Evolutionary conservation across 768 basidiomycete species (phyloP), one percentile per base, ranked within the genome.

Genomic region (Mycena vulgaris): DNA sequence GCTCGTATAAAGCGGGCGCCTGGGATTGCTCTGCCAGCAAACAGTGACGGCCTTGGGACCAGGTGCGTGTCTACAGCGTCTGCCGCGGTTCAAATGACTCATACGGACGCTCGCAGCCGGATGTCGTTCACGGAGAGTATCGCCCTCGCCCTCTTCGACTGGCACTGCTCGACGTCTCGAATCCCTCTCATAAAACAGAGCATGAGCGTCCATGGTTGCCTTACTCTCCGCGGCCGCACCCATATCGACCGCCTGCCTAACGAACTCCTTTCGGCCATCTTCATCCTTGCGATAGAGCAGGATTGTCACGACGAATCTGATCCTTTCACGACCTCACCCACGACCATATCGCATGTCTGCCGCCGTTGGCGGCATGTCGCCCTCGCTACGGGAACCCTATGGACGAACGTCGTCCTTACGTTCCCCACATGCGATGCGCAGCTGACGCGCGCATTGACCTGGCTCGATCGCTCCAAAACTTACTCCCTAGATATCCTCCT

Each of bases 401-500:
- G 90, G 90, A 81, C 82, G 1, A 83, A 77, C n/a, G 81, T 91
- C 66, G 74, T 78, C 57, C 78, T 90, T 57, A 82, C 83, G 13
- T 83, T 82, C 61, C 88, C 89, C 2, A 77, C 82, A 14, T 80
- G 78, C n/a, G 66, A 72, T 9, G 70, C 65, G 8, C 85, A 88
- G 68, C 70, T 87, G 5, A 63, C 74, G 21, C 83, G 84, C 58
- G 76, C 82, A 6, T 60, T 77, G 2, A 69, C 82, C 25, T 87
- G 81, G 76, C 75, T 90, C 9, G 65, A 71, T 17, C 83, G 88
- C n/a, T 90, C 90, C 13, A 78, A 80, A 27, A 68, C 74, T 16
- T 79, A 80, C 60, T 84, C 89, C 1, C 81, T 91, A 55, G 81
- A 88, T 69, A 81, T 91, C 52, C 76, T 84, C 51, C 82, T 90